Evolutionary conservation across 768 basidiomycete species (phyloP), one percentile per base, ranked within the genome.

Genomic region (Tephrocybe rancida): DNA sequence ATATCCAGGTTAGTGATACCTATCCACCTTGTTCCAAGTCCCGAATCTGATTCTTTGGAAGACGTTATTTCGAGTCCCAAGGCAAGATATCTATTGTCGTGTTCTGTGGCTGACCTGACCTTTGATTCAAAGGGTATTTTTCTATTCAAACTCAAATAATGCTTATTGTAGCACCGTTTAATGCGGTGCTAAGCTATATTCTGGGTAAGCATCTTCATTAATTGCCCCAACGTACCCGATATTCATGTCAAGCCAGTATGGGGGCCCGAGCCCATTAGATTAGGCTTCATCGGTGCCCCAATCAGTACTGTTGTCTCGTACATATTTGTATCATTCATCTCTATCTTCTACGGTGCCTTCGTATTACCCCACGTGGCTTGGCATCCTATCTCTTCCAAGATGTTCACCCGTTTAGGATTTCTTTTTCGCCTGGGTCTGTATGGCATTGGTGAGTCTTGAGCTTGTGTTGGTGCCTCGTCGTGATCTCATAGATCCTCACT

Each of bases 201-300:
- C 83, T 98, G 14, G 92, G 88, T 89, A 62, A 24, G 37, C 42
- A 16, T n/a, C 35, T 35, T 26, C 6, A 48, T 22, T 41, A 14
- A 19, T 41, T 22, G n/a, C 21, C 4, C 35, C 16, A 9, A 37
- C 35, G 13, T n/a, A 21, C 18, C 13, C 18, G 21, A 22, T 8
- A 13, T 22, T 13, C 37, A 38, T 18, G 16, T 13, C 6, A 32
- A 13, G 6, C 13, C 18, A 76, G 90, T 95, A 0, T 92, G 90
- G 90, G 92, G 92, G 1, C 92, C 91, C 0, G 73, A 80, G 42
- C 74, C 84, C 2, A 71, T 95, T 52, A 77, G 88, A 13, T 73
- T 97, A 2, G 95, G 95, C 1, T 98, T 92, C 72, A 83, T 89
- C 45, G 95, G 95, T 16, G 95, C 94, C 2, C 95, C 95, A 0